Percentiles rank a stretch among this genome's conserved stretches.
phyloP scores from a whole-genome alignment of 345 rosid species.

The Acer campestre region DNA sequence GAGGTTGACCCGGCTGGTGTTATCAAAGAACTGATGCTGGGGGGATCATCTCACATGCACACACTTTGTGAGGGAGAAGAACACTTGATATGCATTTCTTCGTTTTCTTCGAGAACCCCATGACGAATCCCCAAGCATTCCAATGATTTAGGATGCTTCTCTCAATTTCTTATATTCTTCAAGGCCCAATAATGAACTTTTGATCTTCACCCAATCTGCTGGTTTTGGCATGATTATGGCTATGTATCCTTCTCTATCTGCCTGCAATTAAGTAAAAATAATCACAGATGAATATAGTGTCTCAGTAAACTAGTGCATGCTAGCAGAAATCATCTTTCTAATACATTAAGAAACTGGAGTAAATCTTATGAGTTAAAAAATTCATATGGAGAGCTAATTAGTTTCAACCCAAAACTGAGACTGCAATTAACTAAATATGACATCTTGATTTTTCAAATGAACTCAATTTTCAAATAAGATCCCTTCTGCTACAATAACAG shows the following conservation, averaged over 20 bases:
- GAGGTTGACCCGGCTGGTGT: not conserved
- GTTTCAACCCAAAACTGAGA: not conserved
- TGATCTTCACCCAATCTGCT: constrained; percentile 75
- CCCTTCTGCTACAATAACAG: not conserved
- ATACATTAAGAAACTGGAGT: not conserved
- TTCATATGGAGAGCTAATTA: not conserved
- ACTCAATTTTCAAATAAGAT: not conserved
- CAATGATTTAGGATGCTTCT: constrained; percentile 18
- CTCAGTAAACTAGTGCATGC: not conserved
- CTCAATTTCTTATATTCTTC: constrained; percentile 67
- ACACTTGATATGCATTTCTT: not conserved
- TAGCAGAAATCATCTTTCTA: not conserved
- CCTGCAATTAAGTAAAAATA: constrained; percentile 41
- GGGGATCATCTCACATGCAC: not conserved
- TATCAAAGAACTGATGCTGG: not conserved
- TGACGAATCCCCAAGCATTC: not conserved
- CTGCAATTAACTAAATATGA: not conserved
- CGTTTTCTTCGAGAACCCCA: not conserved
- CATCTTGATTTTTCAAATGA: not conserved
- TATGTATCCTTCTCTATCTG: constrained; percentile 87
- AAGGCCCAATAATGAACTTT: constrained; percentile 52
- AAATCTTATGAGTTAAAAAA: not conserved
- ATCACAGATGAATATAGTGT: not conserved
- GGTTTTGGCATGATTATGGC: constrained; percentile 93
- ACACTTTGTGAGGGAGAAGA: not conserved